Evolutionary conservation across 129 eudicot species (phyloP).

Genomic region (Erigeron canadensis): DNA sequence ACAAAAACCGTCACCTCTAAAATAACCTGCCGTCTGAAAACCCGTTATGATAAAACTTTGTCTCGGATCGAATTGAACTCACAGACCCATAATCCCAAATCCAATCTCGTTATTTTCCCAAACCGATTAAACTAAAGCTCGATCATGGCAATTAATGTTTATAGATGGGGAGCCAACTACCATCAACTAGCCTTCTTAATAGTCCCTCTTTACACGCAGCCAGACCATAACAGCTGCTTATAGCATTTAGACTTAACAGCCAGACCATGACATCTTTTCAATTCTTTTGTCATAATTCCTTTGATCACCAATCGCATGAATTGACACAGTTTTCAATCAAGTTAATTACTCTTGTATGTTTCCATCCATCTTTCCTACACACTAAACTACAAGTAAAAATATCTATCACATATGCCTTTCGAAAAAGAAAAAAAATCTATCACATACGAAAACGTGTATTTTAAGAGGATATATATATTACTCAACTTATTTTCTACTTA

Average conservation of each 20-base stretch:
- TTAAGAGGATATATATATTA: too few relatives aligned
- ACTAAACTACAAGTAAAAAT: background rate
- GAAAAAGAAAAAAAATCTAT: too few relatives aligned
- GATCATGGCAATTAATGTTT: conserved; percentile 28
- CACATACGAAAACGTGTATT: too few relatives aligned
- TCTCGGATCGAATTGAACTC: too few relatives aligned
- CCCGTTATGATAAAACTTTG: too few relatives aligned
- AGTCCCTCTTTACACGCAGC: background rate
- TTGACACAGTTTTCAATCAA: background rate
- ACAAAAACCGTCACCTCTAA: too few relatives aligned
- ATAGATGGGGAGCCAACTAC: conserved; percentile 24
- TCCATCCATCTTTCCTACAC: background rate
- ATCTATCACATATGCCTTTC: too few relatives aligned
- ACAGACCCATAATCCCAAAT: too few relatives aligned
- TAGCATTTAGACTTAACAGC: background rate
- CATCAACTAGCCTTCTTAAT: conserved; percentile 3
- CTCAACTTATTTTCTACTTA: too few relatives aligned
- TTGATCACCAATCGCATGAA: background rate
- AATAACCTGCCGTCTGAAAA: too few relatives aligned
- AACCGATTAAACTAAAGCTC: too few relatives aligned
- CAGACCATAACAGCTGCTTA: background rate
- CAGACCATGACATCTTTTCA: background rate
- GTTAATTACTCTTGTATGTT: background rate
- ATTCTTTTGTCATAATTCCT: background rate
- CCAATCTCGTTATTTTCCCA: too few relatives aligned